Evolutionary conservation across 2,329 filamentous ascomycete species (phyloP).

Genomic region (Beauveria sp.): DNA sequence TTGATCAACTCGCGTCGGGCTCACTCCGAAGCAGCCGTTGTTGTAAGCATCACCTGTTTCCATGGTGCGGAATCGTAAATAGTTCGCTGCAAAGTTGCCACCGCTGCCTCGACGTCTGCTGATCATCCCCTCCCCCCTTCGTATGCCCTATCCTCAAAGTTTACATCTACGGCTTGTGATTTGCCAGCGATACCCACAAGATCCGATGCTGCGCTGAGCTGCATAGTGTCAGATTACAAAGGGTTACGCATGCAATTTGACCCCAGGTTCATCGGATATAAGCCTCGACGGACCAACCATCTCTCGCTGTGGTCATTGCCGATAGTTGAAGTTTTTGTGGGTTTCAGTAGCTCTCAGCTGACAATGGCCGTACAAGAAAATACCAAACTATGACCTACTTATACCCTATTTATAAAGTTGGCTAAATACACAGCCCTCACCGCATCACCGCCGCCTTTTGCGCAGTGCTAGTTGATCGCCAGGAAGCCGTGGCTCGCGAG

Average conservation of each 20-base stretch:
- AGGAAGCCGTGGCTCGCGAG: not conserved
- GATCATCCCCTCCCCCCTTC: not conserved
- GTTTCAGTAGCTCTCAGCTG: not conserved
- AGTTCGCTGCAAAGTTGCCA: not conserved
- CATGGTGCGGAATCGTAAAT: not conserved
- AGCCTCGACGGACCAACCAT: not conserved
- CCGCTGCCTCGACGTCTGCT: not conserved
- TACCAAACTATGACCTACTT: not conserved
- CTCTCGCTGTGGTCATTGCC: not conserved
- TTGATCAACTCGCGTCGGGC: not conserved
- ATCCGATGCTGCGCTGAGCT: not conserved
- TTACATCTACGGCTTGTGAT: not conserved
- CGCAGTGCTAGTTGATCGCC: not conserved
- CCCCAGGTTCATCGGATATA: conserved; percentile 9
- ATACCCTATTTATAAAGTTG: too few relatives aligned
- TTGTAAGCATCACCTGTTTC: not conserved
- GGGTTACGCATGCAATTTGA: not conserved
- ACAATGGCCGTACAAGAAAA: not conserved
- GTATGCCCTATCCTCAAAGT: not conserved
- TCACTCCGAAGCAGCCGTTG: not conserved
- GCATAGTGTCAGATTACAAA: conserved; percentile 7
- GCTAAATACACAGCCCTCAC: not conserved
- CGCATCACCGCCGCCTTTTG: not conserved
- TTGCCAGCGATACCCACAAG: not conserved
- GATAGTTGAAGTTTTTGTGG: too few relatives aligned